Base-by-base conservation (phyloP, 805 yeast genomes). In the Lachancea lanzarotensis region DNA sequence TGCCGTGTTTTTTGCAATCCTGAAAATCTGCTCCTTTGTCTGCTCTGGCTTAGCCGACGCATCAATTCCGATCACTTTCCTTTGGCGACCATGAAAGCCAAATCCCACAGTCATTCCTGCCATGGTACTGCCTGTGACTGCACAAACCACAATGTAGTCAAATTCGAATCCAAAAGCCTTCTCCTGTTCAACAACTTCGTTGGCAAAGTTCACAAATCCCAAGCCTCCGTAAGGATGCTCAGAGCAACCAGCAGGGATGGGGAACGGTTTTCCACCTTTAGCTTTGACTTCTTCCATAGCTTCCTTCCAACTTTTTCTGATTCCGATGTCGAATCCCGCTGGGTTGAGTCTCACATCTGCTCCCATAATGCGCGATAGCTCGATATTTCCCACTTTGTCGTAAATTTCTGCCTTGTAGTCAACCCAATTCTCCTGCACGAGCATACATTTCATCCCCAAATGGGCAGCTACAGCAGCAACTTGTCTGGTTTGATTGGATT, bases 161-260 rank as follows among this genome's bases (percentile, higher is more conserved):
- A 63, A 63, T 38, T 60, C 62, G 40, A 63, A 46, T 42, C 67
- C 68, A 15, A 63, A 40, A 45, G 55, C 55, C 38, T 63, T 63
- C 48, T 63, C 68, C 52, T 63, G 68, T 42, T 63, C 50, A 19
- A 62, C 46, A 30, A 64, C 56, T 48, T 64, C 68, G 47, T 64
- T 63, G 17, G 58, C 68, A 50, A 62, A 64, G 20, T 67, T 66
- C 37, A 64, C 68, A 38, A 64, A 64, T 32, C 68, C 68, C 37
- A 64, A 52, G 38, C 67, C 68, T 46, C 68, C 68, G 39, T 57
- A 62, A 32, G 59, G 59, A 45, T 64, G 68, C 45, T 64, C 68
- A 18, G 68, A 64, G 45, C 67, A 63, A 33, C 67, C 69, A 5
- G 69, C 69, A 40, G 69, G 69, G 46, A 64, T 66, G 13, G 68